phyloP scores from a whole-genome alignment of 495 filamentous ascomycete species.

The Clavariopsis aquatica region DNA sequence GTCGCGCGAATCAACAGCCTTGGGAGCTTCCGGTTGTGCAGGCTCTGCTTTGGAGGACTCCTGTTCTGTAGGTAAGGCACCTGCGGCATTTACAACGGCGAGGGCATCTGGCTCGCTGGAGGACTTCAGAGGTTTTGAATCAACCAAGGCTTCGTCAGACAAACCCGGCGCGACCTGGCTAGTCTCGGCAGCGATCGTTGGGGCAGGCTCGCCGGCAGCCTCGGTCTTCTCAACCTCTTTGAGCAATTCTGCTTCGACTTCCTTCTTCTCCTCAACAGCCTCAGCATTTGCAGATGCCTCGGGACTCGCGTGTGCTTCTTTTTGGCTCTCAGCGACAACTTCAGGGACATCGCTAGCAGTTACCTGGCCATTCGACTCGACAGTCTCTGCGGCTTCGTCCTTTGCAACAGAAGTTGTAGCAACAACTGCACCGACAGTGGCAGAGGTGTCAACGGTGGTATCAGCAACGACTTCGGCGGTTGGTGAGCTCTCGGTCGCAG shows the following conservation, averaged over 20 bases:
- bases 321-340: constrained; percentile 67
- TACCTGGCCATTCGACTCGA: constrained; percentile 28
- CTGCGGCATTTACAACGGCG: constrained; percentile 6
- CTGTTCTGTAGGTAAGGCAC: constrained; percentile 10
- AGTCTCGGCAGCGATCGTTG: constrained; percentile 19
- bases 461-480: constrained; percentile 1
- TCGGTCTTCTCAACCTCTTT: constrained; percentile 32
- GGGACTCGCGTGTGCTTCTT: constrained; percentile 57
- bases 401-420: constrained; percentile 37
- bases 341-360: constrained; percentile 57
- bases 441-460: constrained; percentile 12
- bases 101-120: constrained; percentile 29
- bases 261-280: constrained; percentile 76
- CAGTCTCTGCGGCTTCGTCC: constrained; percentile 26
- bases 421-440: constrained; percentile 18
- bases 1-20: constrained; percentile 34
- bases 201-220: constrained; percentile 43
- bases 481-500: constrained; percentile 37
- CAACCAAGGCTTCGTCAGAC: constrained; percentile 29
- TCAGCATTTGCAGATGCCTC: constrained; percentile 61
- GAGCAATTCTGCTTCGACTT: constrained; percentile 55
- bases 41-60: constrained; percentile 2
- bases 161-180: constrained; percentile 12
- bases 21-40: neutral
- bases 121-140: constrained; percentile 35